These are phyloP conservation scores for Gryganskiella cystojenkinii DNA, from an alignment of 192 early-diverging fungal species.

Conservation along the genomic window DNA sequence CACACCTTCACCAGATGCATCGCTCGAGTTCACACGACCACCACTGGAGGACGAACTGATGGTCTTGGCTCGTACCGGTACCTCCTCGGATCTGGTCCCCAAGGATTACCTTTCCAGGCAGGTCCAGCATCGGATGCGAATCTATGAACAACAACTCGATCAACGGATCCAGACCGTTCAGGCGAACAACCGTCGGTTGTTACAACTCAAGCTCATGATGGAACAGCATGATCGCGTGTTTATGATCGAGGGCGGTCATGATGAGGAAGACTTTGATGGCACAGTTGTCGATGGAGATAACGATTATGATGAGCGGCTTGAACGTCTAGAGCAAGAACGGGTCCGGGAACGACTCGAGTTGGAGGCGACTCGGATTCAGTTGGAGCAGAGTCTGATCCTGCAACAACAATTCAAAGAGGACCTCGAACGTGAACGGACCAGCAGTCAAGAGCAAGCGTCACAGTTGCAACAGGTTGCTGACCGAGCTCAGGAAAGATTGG, in stretches of 20 bases:
- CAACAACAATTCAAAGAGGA: constrained; percentile 14
- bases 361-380: constrained; percentile 8
- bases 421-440: constrained; percentile 15
- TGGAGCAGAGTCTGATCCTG: constrained; percentile 15
- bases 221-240: constrained; percentile 5
- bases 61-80: neutral
- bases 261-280: neutral
- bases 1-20: constrained; percentile 34
- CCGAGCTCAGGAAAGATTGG: constrained; percentile 4
- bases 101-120: neutral
- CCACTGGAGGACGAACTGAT: neutral
- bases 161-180: constrained; percentile 13
- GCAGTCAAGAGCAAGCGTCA: neutral
- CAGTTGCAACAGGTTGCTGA: constrained; percentile 13
- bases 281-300: neutral
- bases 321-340: neutral
- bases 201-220: constrained; percentile 15
- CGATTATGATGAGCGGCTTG: neutral
- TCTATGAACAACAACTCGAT: constrained; percentile 28
- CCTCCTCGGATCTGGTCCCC: neutral
- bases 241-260: neutral
- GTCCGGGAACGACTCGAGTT: constrained; percentile 8
- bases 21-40: constrained; percentile 16
- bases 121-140: constrained; percentile 5
- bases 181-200: constrained; percentile 25